Percentiles rank a stretch among this genome's conserved stretches.
Conservation (phyloP, 306 rosid genomes). For the Vicia faba region DNA sequence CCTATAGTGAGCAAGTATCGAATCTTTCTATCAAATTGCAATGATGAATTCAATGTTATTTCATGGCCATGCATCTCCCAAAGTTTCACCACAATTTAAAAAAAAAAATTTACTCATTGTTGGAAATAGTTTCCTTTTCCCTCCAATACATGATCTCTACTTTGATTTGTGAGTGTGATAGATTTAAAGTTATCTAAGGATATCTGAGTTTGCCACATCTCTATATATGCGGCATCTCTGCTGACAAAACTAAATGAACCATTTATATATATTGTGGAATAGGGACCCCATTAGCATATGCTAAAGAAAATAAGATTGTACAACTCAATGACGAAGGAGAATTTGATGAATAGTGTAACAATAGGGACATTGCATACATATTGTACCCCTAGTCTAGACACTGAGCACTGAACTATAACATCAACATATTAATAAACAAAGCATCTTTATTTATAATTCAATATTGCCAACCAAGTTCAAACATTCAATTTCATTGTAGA, state of each 20-base stretch:
- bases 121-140: neutral
- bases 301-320: conserved; percentile 33
- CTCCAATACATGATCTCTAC: conserved; percentile 6
- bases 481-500: conserved; percentile 33
- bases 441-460: conserved; percentile 42
- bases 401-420: conserved; percentile 36
- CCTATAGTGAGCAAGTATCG: neutral
- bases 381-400: conserved; percentile 41
- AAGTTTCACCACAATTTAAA: neutral
- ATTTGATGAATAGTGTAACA: conserved; percentile 43
- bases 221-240: conserved; percentile 32
- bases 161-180: conserved; percentile 11
- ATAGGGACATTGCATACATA: conserved; percentile 51
- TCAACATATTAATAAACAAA: conserved; percentile 30
- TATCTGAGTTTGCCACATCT: conserved; percentile 33
- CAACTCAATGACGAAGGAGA: conserved; percentile 44
- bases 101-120: neutral
- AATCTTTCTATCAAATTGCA: neutral
- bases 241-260: conserved; percentile 32
- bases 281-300: conserved; percentile 49
- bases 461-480: conserved; percentile 41
- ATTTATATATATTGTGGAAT: conserved; percentile 29
- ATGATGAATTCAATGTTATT: neutral
- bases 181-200: conserved; percentile 30
- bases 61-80: neutral